Conservation (phyloP, 2,329 filamentous ascomycete genomes). For the Diaporthe citriasiana region DNA sequence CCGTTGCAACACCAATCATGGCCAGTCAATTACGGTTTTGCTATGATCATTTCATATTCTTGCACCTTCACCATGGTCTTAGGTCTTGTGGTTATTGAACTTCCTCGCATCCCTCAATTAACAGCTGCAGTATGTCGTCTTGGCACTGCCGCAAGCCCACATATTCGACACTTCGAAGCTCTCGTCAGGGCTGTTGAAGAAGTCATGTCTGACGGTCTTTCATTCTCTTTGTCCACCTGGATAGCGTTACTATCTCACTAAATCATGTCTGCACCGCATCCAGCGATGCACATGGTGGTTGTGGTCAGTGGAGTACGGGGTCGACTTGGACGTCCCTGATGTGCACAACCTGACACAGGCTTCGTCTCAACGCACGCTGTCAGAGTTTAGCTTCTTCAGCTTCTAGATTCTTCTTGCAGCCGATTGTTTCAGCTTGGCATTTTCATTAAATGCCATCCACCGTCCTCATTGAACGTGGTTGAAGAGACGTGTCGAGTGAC, state of each 20-base stretch:
- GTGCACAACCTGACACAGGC: conserved; percentile 34
- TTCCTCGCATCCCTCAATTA: background rate
- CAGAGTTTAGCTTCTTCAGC: conserved; percentile 16
- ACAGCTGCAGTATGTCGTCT: background rate
- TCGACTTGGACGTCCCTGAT: background rate
- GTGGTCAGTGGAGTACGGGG: background rate
- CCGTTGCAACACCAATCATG: background rate
- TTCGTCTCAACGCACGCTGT: conserved; percentile 37
- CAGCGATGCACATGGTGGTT: background rate
- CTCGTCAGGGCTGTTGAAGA: background rate
- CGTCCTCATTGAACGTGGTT: background rate
- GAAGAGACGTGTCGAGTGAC: background rate
- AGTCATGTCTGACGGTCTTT: background rate
- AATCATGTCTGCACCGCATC: background rate
- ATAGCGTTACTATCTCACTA: background rate
- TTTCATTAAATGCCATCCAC: background rate
- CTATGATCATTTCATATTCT: background rate
- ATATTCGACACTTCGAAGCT: too few relatives aligned
- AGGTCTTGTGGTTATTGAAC: background rate
- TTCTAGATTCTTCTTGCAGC: conserved; percentile 19
- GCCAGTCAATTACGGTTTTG: background rate
- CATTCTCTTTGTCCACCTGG: background rate
- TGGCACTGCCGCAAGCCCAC: background rate
- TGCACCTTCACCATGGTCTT: background rate
- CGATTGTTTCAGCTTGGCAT: conserved; percentile 25